Conservation (phyloP, 331 rosid genomes). For the Rhamnella rubrinervis region DNA sequence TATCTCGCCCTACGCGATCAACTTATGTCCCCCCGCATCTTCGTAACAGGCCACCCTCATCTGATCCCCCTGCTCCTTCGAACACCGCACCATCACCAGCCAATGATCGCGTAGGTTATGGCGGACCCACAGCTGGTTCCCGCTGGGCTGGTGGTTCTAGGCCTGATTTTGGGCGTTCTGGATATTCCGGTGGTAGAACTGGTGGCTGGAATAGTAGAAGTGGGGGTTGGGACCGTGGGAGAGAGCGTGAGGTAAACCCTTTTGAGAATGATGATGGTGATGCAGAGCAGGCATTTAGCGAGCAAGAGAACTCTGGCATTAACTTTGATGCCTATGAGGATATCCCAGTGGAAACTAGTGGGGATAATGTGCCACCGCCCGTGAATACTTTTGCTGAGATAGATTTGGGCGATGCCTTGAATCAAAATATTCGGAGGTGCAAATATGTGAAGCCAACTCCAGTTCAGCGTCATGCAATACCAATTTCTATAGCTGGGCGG, state of each 20-base stretch:
- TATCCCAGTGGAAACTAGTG: constrained; percentile 85
- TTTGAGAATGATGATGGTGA: constrained; percentile 47
- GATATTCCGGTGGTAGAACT: constrained; percentile 25
- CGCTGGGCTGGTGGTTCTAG: constrained; percentile 44
- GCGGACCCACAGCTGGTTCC: constrained; percentile 40
- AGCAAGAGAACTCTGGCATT: constrained; percentile 61
- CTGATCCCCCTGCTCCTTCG: constrained; percentile 39
- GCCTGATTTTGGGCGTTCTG: constrained; percentile 46
- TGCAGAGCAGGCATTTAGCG: constrained; percentile 30
- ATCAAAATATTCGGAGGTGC: constrained; percentile 69
- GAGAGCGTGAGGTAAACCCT: constrained; percentile 70
- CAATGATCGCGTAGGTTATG: constrained; percentile 31
- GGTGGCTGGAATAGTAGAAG: constrained; percentile 15
- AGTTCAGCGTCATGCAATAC: constrained; percentile 84
- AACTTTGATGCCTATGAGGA: constrained; percentile 89
- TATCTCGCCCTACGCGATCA: constrained; percentile 37
- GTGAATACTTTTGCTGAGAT: constrained; percentile 76
- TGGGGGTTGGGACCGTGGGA: constrained; percentile 51
- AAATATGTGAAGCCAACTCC: constrained; percentile 91
- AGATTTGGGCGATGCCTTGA: constrained; percentile 74
- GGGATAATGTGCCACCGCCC: constrained; percentile 71
- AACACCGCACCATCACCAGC: constrained; percentile 23
- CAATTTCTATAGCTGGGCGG: constrained; percentile 64
- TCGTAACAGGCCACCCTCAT: constrained; percentile 49
- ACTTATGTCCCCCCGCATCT: constrained; percentile 86